A percentile compares a stretch with the other conserved stretches of the same genome.
Conservation (phyloP, 306 rosid genomes). For the Arachis stenosperma region DNA sequence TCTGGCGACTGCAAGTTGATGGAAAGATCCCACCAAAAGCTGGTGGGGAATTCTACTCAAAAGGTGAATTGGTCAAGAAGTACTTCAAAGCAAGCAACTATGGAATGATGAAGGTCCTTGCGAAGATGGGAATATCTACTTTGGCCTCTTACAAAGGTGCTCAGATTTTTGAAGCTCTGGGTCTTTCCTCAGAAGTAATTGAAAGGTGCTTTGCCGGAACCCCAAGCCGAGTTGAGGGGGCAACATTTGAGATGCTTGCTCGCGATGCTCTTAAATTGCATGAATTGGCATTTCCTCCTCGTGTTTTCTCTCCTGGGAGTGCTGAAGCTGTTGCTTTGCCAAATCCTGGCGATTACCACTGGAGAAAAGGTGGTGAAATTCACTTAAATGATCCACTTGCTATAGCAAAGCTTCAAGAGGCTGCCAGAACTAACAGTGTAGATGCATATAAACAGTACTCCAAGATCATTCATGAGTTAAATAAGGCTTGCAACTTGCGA, state of each 20-base stretch:
- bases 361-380: slow-evolving; percentile 99
- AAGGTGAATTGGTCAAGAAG: slow-evolving; percentile 78
- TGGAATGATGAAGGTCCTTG: slow-evolving; percentile 99
- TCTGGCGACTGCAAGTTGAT: slow-evolving; percentile 94
- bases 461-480: slow-evolving; percentile 80
- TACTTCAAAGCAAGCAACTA: slow-evolving; percentile 90
- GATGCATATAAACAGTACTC: slow-evolving; percentile 90
- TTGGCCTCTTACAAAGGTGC: slow-evolving; percentile 99
- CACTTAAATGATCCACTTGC: slow-evolving; percentile 97
- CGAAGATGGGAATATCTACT: slow-evolving; percentile 99
- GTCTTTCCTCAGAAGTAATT: slow-evolving; percentile 91
- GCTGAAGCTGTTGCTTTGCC: slow-evolving; percentile 94
- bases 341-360: slow-evolving; percentile 98
- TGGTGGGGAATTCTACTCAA: slow-evolving; percentile 69
- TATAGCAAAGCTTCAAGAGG: slow-evolving; percentile 95
- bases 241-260: slow-evolving; percentile 94
- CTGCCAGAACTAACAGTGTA: slow-evolving; percentile 86
- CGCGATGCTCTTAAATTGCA: slow-evolving; percentile 78
- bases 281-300: slow-evolving; percentile 86
- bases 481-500: slow-evolving; percentile 91
- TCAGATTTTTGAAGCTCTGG: slow-evolving; percentile 96
- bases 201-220: slow-evolving; percentile 98
- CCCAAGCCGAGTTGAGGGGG: slow-evolving; percentile 97
- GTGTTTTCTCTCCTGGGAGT: slow-evolving; percentile 80
- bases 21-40: slow-evolving; percentile 90